These are phyloP conservation scores for Cercospora sesami DNA, from an alignment of 2,329 filamentous ascomycete species.

Conservation along the genomic window DNA sequence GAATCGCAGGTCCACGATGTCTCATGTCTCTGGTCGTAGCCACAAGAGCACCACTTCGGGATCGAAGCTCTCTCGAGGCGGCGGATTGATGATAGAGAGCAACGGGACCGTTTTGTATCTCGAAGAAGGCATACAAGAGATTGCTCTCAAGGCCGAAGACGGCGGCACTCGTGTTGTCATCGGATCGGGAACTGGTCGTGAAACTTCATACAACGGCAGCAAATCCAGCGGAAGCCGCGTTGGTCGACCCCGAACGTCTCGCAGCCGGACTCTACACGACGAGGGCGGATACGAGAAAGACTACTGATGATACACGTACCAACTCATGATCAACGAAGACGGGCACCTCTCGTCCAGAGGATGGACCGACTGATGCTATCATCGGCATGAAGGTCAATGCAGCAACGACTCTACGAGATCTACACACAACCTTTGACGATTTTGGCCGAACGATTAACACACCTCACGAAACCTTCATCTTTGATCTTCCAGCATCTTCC, in stretches of 20 bases:
- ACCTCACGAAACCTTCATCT: neutral
- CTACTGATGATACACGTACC: neutral
- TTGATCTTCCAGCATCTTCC: neutral
- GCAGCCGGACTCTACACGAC: constrained; percentile 28
- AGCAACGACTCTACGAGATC: neutral
- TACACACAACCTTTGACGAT: neutral
- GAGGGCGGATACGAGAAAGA: constrained; percentile 25
- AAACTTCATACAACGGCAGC: constrained; percentile 30
- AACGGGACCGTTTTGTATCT: constrained; percentile 33
- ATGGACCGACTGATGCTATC: neutral
- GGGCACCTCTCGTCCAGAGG: neutral
- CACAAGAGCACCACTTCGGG: constrained; percentile 30
- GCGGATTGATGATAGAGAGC: constrained; percentile 31
- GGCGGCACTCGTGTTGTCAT: constrained; percentile 33
- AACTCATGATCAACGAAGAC: neutral
- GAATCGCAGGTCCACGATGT: constrained; percentile 19
- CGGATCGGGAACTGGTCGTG: constrained; percentile 25
- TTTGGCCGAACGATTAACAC: neutral
- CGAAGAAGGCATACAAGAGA: constrained; percentile 29
- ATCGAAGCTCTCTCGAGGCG: constrained; percentile 26
- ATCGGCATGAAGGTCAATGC: neutral
- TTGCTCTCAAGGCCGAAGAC: constrained; percentile 27
- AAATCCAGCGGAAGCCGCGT: constrained; percentile 27
- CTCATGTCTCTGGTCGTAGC: constrained; percentile 33
- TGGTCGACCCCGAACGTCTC: constrained; percentile 22